These are phyloP conservation scores for Yamadazyma scolyti DNA, from an alignment of 805 yeast species.

Conservation along the genomic window DNA sequence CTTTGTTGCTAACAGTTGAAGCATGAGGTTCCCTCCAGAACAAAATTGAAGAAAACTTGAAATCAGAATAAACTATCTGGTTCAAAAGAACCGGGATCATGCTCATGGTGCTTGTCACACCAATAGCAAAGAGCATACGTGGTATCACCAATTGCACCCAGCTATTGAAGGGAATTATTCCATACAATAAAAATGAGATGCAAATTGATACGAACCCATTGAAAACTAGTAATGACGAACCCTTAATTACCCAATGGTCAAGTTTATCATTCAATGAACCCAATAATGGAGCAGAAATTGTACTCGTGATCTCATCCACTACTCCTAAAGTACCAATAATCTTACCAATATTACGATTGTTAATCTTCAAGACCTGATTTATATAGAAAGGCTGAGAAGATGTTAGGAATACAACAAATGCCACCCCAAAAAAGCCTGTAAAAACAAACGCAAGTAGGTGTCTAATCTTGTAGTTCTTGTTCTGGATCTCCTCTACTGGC, in stretches of 20 bases:
- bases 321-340: constrained; percentile 39
- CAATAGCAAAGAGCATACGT: constrained; percentile 58
- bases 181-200: constrained; percentile 46
- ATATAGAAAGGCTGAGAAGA: constrained; percentile 41
- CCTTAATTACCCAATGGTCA: constrained; percentile 27
- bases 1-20: constrained; percentile 6
- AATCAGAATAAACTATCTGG: constrained; percentile 48
- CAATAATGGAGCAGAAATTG: constrained; percentile 53
- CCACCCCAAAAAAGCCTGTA: constrained; percentile 35
- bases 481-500: constrained; percentile 1
- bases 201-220: constrained; percentile 49
- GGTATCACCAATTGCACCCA: constrained; percentile 33
- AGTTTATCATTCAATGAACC: constrained; percentile 62
- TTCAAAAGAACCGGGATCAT: constrained; percentile 61
- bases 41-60: constrained; percentile 22
- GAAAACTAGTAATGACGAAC: constrained; percentile 51
- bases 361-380: constrained; percentile 25
- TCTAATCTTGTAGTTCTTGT: constrained; percentile 10
- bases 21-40: constrained; percentile 19
- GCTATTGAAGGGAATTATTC: constrained; percentile 43
- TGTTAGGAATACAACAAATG: constrained; percentile 35
- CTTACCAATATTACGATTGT: constrained; percentile 22
- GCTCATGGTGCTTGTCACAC: constrained; percentile 52
- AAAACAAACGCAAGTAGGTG: constrained; percentile 32
- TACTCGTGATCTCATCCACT: constrained; percentile 56